These are phyloP conservation scores for Pseudognaphalium luteoalbum DNA, from an alignment of 129 eudicot species.

Conservation along the genomic window DNA sequence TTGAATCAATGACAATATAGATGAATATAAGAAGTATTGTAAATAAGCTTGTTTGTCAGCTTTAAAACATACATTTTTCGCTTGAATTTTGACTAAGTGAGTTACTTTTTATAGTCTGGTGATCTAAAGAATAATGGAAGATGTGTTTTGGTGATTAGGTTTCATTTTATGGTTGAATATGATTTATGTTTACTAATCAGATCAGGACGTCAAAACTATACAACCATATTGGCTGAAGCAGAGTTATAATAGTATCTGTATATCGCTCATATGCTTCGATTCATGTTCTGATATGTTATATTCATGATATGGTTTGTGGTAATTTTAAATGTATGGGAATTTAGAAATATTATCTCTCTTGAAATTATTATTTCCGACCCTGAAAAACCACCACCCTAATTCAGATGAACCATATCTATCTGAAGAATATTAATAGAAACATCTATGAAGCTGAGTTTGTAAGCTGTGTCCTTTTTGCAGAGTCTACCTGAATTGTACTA, in stretches of 20 bases:
- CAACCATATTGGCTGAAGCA: background rate
- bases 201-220: background rate
- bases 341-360: no score
- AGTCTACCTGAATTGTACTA: no score
- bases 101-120: background rate
- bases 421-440: slow-evolving; percentile 15
- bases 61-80: background rate
- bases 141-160: no score
- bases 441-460: no score
- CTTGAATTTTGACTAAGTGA: background rate
- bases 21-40: background rate
- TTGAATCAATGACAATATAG: background rate
- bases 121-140: no score
- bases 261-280: background rate
- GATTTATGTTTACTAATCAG: no score
- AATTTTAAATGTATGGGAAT: no score
- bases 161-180: no score
- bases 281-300: background rate
- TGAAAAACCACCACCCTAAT: background rate
- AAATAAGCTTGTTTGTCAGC: background rate
- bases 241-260: background rate
- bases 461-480: no score
- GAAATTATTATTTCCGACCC: background rate
- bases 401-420: slow-evolving; percentile 5
- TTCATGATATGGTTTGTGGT: no score